Evolutionary conservation across 139 green algal genomes (phyloP).

Genomic region (Ostreobium quekettii): DNA sequence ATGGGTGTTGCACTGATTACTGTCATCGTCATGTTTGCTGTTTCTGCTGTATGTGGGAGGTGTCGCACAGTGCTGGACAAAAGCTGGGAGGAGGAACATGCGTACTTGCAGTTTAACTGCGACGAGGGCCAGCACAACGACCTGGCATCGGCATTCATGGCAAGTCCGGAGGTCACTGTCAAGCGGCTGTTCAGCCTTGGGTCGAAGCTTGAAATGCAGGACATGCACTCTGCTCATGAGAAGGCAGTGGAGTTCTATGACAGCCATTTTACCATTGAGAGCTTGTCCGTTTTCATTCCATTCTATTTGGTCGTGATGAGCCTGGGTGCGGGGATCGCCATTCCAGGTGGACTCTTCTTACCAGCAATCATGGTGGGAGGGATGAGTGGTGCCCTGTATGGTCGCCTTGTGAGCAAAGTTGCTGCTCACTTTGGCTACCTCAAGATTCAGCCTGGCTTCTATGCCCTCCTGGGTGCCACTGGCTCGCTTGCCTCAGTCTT

Average conservation of each 20-base stretch:
- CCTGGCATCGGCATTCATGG: constrained; percentile 79
- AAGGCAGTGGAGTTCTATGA: not conserved
- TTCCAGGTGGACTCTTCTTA: constrained; percentile 73
- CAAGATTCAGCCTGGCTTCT: constrained; percentile 35
- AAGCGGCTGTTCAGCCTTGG: constrained; percentile 62
- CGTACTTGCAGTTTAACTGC: constrained; percentile 35
- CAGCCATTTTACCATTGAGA: not conserved
- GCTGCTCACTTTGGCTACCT: not conserved
- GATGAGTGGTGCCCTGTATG: constrained; percentile 67
- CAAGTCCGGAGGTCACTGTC: constrained; percentile 80
- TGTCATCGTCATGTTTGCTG: constrained; percentile 37
- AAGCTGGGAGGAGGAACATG: not conserved
- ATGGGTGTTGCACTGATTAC: constrained; percentile 44
- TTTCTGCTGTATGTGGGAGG: not conserved
- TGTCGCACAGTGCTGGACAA: not conserved
- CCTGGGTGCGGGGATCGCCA: constrained; percentile 8
- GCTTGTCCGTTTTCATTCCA: constrained; percentile 4
- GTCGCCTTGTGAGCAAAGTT: constrained; percentile 52
- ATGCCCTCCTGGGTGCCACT: constrained; percentile 57
- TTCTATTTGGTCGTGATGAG: constrained; percentile 2
- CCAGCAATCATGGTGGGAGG: constrained; percentile 73
- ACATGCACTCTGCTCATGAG: no score
- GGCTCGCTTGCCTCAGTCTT: constrained; percentile 51
- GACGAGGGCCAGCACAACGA: constrained; percentile 61
- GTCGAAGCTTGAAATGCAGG: constrained; percentile 7